Evolutionary conservation across 208 protist genomes (phyloP).

Genomic region (Leishmania arabica): DNA sequence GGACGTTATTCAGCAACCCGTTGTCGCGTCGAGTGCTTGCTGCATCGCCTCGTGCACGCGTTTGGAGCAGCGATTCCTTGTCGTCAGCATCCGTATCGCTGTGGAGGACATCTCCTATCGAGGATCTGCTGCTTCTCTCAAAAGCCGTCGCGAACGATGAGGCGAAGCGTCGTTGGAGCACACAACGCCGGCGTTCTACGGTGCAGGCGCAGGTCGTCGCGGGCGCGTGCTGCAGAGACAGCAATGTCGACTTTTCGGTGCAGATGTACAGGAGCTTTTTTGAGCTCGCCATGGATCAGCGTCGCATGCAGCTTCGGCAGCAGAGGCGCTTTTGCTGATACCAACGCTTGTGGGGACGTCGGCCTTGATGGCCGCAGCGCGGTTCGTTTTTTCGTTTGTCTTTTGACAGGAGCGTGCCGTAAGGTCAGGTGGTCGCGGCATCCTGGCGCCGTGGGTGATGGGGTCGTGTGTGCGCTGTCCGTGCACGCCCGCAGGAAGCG

Average conservation of each 20-base stretch:
- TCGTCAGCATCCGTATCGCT: too few relatives aligned
- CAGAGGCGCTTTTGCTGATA: not conserved
- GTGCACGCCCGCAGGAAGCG: not conserved
- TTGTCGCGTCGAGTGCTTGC: too few relatives aligned
- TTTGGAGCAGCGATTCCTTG: too few relatives aligned
- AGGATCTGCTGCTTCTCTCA: not conserved
- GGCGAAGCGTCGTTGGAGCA: not conserved
- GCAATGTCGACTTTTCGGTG: not conserved
- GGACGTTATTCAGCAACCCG: not conserved
- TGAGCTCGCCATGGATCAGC: not conserved
- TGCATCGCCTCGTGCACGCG: not conserved
- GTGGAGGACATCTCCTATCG: not conserved
- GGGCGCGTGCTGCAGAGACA: too few relatives aligned
- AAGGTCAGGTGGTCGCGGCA: not conserved
- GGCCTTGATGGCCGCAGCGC: not conserved
- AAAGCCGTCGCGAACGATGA: too few relatives aligned
- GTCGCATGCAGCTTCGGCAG: not conserved
- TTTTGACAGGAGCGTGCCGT: too few relatives aligned
- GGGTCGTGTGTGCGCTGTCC: not conserved
- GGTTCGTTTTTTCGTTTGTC: not conserved
- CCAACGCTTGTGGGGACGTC: too few relatives aligned
- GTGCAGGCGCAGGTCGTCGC: not conserved
- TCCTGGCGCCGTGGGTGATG: not conserved
- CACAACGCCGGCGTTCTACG: not conserved
- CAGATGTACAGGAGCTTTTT: conserved; percentile 3